A percentile compares a stretch with the other conserved stretches of the same genome.
These are phyloP conservation scores for Aspergillus nidulans DNA, from an alignment of 495 filamentous ascomycete species.

Conservation along the genomic window DNA sequence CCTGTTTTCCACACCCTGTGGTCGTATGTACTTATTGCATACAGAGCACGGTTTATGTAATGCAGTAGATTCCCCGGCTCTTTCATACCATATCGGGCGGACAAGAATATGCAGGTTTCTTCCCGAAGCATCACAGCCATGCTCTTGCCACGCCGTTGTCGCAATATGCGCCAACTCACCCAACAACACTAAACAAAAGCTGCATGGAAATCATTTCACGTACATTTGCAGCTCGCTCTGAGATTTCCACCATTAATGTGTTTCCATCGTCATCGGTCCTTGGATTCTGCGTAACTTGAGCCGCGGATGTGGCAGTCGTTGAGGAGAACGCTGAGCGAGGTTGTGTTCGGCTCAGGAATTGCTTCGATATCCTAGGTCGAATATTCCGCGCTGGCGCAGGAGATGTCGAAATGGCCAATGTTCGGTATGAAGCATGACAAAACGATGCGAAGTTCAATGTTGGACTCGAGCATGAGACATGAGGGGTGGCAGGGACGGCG, in stretches of 20 bases:
- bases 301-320: constrained; percentile 25
- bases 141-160: background rate
- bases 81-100: too few species aligned
- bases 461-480: constrained; percentile 14
- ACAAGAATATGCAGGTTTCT: too few species aligned
- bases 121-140: background rate
- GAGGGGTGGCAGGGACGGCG: constrained; percentile 20
- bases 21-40: too few species aligned
- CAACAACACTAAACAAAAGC: background rate
- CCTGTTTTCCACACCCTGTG: too few species aligned
- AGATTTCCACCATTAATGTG: constrained; percentile 73
- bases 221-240: constrained; percentile 75
- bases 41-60: too few species aligned
- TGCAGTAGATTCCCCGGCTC: too few species aligned
- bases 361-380: background rate
- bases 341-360: background rate
- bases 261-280: constrained; percentile 69
- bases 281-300: constrained; percentile 36
- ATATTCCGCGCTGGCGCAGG: background rate
- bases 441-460: constrained; percentile 31
- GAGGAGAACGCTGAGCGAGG: constrained; percentile 31
- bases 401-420: background rate
- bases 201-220: constrained; percentile 20
- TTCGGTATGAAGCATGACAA: constrained; percentile 10
- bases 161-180: background rate